Base-by-base conservation (phyloP, 129 eudicot species). In the Erigeron canadensis region DNA sequence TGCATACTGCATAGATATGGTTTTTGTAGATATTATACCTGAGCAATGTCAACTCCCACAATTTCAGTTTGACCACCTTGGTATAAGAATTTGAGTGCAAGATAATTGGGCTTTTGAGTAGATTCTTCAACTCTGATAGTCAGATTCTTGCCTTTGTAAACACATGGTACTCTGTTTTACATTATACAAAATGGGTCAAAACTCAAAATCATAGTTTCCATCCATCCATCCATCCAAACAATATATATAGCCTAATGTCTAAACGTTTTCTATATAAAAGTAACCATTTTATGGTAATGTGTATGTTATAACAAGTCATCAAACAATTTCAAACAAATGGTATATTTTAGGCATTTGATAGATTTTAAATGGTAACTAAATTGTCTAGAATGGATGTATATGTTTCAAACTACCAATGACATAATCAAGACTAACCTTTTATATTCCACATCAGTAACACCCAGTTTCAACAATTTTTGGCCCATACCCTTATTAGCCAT, bases 61-160 rank as follows among this genome's bases (percentile, higher is more conserved):
- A 90, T 87, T 54, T 87, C 91, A 1, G 97, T 90, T 83, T 90
- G 95, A 63, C 97, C 95, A 55, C 97, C 97, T 84, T 90, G 95
- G 82, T 81, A 85, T 42, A 90, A 19, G 65, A 90, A 61, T 63
- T 83, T 85, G 22, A 87, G 83, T 19, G 97, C 87, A 60, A 87
- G 80, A 75, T 90, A 85, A 68, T 87, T 21, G 5, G 95, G 97
- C 61, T 87, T 83, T 73, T 78, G 67, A 81, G 89, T 83, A 5
- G 86, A 81, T 78, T 87, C 97, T 75, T 90, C 97, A 59, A 90
- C 97, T 50, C 95, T 84, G 9, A 90, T 21, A 0, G 86, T 86
- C 80, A 90, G 73, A 66, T 85, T 87, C 81, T 80, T 79, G 50
- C 77, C 80, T 61, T 88, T 77, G 84, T 85, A 83, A 18, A 81